Base-by-base conservation (phyloP, 2,329 filamentous ascomycete genomes). In the Neonectria magnoliae region DNA sequence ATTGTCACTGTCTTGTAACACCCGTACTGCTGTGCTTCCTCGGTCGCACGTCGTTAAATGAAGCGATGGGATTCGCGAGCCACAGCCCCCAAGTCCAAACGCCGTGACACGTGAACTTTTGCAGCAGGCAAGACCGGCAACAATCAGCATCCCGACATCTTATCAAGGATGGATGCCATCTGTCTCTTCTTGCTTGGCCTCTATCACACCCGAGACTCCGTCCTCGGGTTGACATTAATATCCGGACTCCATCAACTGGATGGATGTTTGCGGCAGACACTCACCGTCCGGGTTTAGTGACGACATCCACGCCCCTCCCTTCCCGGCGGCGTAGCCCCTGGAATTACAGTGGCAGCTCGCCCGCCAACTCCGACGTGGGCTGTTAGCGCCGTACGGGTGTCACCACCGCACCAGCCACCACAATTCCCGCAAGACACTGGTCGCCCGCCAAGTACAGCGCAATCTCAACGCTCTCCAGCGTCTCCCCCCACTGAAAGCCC, bases 251-350 rank as follows among this genome's bases (percentile, higher is more conserved):
- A 38, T 38, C 16, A 38, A n/a, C 36, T 5, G 36, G 16, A 1
- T 38, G 7, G 16, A n/a, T 14, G 14, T 38, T 38, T 38, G 36
- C 36, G 36, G 36, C 36, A 38, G 36, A 38, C 36, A 38, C 36
- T 38, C 31, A 33, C 14, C n/a, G 13, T 14, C 29, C 48, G 31
- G 48, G 7, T 29, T 13, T 20, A 50, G 63, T 65, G 63, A 65
- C 63, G 63, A 65, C 63, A 65, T 65, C 54, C 55, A 62, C 55
- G 42, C 59, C 63, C 62, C 45, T 20, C 50, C 38, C 31, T 9
- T 16, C 22, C 53, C 25, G 10, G 29, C 29, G 27, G n/a, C 57
- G 45, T 27, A 29, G 29, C 38, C 64, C 59, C 59, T 66, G 60
- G 56, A 60, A 63, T 57, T 62, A 57, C 55, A 63, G 64, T 51